phyloP scores from a whole-genome alignment of 768 basidiomycete genomes.

The Auricularia auricula-judae region DNA sequence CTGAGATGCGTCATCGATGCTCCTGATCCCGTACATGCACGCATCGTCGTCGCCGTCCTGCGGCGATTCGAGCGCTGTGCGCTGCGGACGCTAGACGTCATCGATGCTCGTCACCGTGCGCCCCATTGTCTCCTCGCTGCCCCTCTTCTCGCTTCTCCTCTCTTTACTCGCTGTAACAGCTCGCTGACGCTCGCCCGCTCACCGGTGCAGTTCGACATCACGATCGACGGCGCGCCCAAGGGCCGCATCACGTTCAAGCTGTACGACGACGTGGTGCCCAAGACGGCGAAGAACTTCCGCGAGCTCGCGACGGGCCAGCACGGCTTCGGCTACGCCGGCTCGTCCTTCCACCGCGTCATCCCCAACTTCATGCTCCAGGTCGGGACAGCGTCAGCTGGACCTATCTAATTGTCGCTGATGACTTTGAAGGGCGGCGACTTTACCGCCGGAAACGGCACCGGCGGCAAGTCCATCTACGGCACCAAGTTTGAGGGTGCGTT shows the following conservation, averaged over 20 bases:
- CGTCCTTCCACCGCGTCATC: slow-evolving; percentile 57
- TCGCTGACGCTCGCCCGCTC: background rate
- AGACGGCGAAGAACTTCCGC: slow-evolving; percentile 32
- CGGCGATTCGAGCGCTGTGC: no score
- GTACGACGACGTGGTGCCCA: slow-evolving; percentile 67
- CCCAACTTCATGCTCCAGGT: slow-evolving; percentile 84
- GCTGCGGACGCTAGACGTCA: no score
- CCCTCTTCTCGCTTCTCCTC: no score
- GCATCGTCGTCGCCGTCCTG: slow-evolving; percentile 24
- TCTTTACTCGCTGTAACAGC: no score
- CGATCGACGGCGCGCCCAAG: background rate
- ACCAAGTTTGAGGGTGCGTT: slow-evolving; percentile 48
- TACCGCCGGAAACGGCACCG: slow-evolving; percentile 53
- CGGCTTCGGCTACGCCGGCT: slow-evolving; percentile 32
- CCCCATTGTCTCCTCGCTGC: no score
- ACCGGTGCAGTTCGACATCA: background rate
- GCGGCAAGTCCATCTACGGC: slow-evolving; percentile 74
- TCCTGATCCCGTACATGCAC: no score
- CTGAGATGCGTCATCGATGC: background rate
- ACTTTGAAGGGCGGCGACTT: slow-evolving; percentile 17
- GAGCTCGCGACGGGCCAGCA: background rate
- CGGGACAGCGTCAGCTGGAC: slow-evolving; percentile 50
- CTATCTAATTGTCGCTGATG: background rate
- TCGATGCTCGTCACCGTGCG: no score
- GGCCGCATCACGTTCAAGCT: slow-evolving; percentile 65